A percentile compares a stretch with the other conserved stretches of the same genome.
These are phyloP conservation scores for Effrenium voratum DNA, from an alignment of 73 alveolate species.

Conservation along the genomic window DNA sequence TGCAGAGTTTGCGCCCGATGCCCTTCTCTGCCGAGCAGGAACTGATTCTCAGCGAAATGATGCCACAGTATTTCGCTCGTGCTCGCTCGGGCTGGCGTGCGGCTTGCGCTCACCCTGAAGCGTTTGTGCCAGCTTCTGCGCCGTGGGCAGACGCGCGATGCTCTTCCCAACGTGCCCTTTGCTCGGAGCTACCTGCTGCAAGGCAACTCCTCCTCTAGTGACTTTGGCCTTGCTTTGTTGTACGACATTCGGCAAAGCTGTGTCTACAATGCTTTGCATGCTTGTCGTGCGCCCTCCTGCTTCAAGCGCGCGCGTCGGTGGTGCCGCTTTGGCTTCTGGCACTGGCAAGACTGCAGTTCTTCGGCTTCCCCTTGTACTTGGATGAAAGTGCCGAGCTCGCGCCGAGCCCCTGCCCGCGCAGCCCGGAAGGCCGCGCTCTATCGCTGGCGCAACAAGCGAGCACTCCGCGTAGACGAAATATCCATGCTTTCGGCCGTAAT, in stretches of 20 bases:
- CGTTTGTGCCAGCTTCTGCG: too few relatives aligned
- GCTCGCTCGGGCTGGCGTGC: background rate
- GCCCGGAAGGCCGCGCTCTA: background rate
- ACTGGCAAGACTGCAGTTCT: background rate
- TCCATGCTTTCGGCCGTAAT: background rate
- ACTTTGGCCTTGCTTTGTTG: too few relatives aligned
- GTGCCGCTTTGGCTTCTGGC: background rate
- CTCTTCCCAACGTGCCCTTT: too few relatives aligned
- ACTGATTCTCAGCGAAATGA: background rate
- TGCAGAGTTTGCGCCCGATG: background rate
- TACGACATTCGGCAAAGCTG: background rate
- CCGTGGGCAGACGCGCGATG: too few relatives aligned
- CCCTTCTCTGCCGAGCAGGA: background rate
- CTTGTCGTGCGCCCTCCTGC: background rate
- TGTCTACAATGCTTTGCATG: background rate
- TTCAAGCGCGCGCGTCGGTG: background rate
- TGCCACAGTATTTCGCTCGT: background rate
- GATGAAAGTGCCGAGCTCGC: background rate
- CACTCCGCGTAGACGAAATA: background rate
- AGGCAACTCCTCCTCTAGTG: too few relatives aligned
- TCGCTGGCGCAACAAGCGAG: background rate
- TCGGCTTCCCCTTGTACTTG: background rate
- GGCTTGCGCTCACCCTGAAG: background rate
- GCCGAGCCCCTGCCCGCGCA: too few relatives aligned
- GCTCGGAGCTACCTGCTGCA: too few relatives aligned